Percentiles rank a stretch among this genome's conserved stretches.
Conservation (phyloP, 139 green algal species). For the Chlamydomonas sp. region DNA sequence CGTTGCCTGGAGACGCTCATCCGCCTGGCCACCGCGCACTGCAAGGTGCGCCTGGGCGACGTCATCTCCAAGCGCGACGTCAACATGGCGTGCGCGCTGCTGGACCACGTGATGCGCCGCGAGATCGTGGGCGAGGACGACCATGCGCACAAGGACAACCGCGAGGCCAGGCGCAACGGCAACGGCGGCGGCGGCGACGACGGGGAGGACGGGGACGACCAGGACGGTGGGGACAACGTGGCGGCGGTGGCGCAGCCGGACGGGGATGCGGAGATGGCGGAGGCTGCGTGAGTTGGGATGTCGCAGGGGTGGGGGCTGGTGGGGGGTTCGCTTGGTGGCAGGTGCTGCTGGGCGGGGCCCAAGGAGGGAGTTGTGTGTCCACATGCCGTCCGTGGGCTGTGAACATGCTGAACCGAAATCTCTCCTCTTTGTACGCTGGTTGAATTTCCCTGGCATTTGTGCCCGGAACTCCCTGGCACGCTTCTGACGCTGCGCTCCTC, state of each 20-base stretch:
- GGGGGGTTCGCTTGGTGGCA: background rate
- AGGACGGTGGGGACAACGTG: background rate
- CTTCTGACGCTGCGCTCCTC: no score
- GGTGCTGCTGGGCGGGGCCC: background rate
- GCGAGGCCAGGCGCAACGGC: background rate
- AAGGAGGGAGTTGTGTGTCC: background rate
- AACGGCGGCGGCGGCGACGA: background rate
- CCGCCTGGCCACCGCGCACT: constrained; percentile 92
- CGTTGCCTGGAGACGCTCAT: constrained; percentile 97
- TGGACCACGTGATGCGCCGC: constrained; percentile 30
- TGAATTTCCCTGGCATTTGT: no score
- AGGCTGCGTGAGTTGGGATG: constrained; percentile 5
- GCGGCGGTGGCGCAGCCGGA: background rate
- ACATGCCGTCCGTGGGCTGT: no score
- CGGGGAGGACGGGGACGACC: constrained; percentile 12
- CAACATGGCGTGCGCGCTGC: constrained; percentile 22
- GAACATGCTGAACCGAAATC: no score
- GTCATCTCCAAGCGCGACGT: constrained; percentile 43
- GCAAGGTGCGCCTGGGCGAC: constrained; percentile 78
- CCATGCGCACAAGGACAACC: background rate
- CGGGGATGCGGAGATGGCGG: constrained; percentile 10
- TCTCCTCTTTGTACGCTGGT: no score
- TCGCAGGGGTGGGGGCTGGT: no score
- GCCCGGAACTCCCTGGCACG: no score
- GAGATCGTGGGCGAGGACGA: constrained; percentile 39